Evolutionary conservation across 805 yeast genomes (phyloP), one percentile per base, ranked within the genome.

Genomic region (Brettanomyces bruxellensis): DNA sequence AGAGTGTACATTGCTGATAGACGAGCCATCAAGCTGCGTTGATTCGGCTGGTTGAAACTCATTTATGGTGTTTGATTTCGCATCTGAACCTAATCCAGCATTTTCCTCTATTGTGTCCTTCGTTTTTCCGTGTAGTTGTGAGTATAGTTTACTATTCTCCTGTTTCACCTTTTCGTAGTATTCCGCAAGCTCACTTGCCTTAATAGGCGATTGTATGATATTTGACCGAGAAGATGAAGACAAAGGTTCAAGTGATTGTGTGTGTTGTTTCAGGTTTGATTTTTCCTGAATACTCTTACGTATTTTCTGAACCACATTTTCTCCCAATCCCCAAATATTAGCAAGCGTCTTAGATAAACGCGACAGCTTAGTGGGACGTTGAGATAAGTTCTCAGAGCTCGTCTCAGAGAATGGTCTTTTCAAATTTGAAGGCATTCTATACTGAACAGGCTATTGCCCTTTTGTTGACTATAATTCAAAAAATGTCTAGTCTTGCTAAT

Each of bases 161-260:
- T 46, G 46, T 37, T 56, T 58, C 34, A 61, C 49, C 14, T 58
- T 49, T 41, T 55, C 55, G 41, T 61, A 61, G 45, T 57, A 58
- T 12, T 55, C 57, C 11, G 55, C 50, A 3, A 61, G 49, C 43
- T 59, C 62, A 30, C 52, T 53, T 4, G 61, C 64, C 5, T 62
- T 60, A 22, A 60, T 45, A 4, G 55, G 51, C 12, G 49, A 41
- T 7, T 44, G 35, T 1, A 41, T 23, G 35, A 34, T 14, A 25
- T 34, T 32, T 36, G 18, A n/a, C 7, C 25, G n/a, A n/a, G 41
- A 25, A 12, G n/a, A 30, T 34, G 41, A 25, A 49, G 45, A 3
- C 40, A 35, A 4, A 24, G 28, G 14, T 25, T 30, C 25, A 22
- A 6, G 38, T 7, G 40, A 34, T 7, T 6, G 32, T 8, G 13